Base-by-base conservation (phyloP, 148 eudicot species). In the Camellia lanceoleosa region DNA sequence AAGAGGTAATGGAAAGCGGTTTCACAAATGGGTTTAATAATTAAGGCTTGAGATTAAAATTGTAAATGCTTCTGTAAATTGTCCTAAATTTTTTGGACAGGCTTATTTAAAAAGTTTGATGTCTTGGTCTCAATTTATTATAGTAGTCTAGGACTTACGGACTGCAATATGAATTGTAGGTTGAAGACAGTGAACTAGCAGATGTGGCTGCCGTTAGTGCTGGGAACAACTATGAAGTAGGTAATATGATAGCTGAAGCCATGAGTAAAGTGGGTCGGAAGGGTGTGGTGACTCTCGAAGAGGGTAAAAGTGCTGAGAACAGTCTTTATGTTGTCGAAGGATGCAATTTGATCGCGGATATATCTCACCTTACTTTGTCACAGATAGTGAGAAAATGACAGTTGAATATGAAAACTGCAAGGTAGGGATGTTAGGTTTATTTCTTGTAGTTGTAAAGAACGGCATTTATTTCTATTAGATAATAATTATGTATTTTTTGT, bases 151-250 rank as follows among this genome's bases (percentile, higher is more conserved):
- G 13, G 0, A 5, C 65, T 73, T 43, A 52, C 11, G 76, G 14
- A 60, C 15, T 30, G 19, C 12, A 10, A 13, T 75, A 46, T 30
- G 14, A 73, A 64, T 38, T 75, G 20, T 87, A 95, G 98, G 89
- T 84, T 56, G 91, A 83, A 77, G 90, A 88, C 71, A 89, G 92
- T 86, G 98, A 94, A 81, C 85, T 94, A 51, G 92, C 97, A 52
- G 98, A 94, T 81, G 97, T 94, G n/a, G 98, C 98, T 63, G 92
- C 98, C 78, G 98, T 94, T 71, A 94, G 98, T 91, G 98, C 98
- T 64, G 98, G 98, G 8, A 94, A 94, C 90, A 94, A 94, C 84
- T 78, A 85, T 59, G 98, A 94, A 85, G 89, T 87, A 42, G 97
- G 98, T 71, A 86, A 89, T 68, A 95, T 95, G 98, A 91, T 93